These are phyloP conservation scores for Suhomyces sp. DNA, from an alignment of 805 yeast genomes.

Conservation along the genomic window DNA sequence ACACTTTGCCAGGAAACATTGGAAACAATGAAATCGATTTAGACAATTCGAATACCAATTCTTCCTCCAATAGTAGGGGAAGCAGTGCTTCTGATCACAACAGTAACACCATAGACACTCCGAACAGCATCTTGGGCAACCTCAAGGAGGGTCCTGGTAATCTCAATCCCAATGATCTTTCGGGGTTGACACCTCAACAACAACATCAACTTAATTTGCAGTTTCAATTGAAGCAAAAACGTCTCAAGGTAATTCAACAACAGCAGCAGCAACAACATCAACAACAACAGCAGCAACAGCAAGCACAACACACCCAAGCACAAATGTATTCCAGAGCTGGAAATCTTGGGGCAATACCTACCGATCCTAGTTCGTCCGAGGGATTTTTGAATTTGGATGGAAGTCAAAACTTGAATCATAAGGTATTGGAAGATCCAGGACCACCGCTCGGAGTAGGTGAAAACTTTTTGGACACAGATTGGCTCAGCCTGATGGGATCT, in stretches of 20 bases:
- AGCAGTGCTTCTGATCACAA: background rate
- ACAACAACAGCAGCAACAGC: constrained; percentile 6
- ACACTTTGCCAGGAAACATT: too few species aligned
- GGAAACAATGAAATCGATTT: too few species aligned
- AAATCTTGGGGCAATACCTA: too few species aligned
- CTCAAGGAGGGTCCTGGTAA: constrained; percentile 7
- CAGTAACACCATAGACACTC: background rate
- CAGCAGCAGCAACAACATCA: constrained; percentile 10
- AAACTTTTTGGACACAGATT: constrained; percentile 20
- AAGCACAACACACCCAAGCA: constrained; percentile 8
- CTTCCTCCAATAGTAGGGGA: constrained; percentile 1
- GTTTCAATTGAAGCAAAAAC: constrained; percentile 17
- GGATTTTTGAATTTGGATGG: too few species aligned
- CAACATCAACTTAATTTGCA: constrained; percentile 17
- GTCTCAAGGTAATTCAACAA: constrained; percentile 17
- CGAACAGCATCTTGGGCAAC: background rate
- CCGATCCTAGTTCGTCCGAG: too few species aligned
- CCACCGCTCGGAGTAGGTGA: constrained; percentile 4
- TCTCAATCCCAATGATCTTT: constrained; percentile 8
- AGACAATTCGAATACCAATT: background rate
- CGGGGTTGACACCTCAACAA: constrained; percentile 12
- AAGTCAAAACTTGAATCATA: too few species aligned
- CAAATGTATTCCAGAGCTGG: too few species aligned
- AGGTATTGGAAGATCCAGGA: too few species aligned
- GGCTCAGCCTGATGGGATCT: constrained; percentile 34